These are phyloP conservation scores for Ambrosia trifida DNA, from an alignment of 129 eudicot species.

Conservation along the genomic window DNA sequence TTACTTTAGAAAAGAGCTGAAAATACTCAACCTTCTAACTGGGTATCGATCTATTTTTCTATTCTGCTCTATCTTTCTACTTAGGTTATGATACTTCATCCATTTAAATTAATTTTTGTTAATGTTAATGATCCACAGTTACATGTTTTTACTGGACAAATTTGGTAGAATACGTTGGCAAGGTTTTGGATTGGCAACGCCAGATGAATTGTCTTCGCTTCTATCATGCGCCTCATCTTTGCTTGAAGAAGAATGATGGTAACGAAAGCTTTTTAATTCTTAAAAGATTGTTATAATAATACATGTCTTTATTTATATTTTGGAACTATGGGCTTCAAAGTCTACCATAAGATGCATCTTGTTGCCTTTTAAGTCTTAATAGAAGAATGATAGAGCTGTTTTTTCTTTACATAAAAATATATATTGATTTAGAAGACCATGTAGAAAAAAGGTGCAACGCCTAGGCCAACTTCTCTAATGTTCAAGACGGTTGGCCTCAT, in stretches of 20 bases:
- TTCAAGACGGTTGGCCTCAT: too few relatives aligned
- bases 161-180: conserved; percentile 95
- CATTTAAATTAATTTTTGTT: not conserved
- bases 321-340: not conserved
- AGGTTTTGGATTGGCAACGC: conserved; percentile 77
- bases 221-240: conserved; percentile 73
- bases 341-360: not conserved
- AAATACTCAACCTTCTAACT: conserved; percentile 86
- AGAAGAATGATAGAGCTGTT: too few relatives aligned
- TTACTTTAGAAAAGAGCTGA: conserved; percentile 89
- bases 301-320: not conserved
- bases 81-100: not conserved
- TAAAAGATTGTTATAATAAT: conserved; percentile 3
- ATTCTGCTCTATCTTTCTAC: conserved; percentile 6
- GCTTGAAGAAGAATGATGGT: conserved; percentile 56
- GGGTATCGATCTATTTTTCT: conserved; percentile 52
- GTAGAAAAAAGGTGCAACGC: too few relatives aligned
- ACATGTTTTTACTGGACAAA: conserved; percentile 80
- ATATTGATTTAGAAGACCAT: too few relatives aligned
- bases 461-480: too few relatives aligned
- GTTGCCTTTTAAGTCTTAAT: too few relatives aligned
- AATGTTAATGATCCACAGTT: conserved; percentile 47
- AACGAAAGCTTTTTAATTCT: not conserved
- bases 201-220: conserved; percentile 76
- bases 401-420: too few relatives aligned